Conservation (phyloP, 148 eudicot genomes). For the Heliosperma pusillum region DNA sequence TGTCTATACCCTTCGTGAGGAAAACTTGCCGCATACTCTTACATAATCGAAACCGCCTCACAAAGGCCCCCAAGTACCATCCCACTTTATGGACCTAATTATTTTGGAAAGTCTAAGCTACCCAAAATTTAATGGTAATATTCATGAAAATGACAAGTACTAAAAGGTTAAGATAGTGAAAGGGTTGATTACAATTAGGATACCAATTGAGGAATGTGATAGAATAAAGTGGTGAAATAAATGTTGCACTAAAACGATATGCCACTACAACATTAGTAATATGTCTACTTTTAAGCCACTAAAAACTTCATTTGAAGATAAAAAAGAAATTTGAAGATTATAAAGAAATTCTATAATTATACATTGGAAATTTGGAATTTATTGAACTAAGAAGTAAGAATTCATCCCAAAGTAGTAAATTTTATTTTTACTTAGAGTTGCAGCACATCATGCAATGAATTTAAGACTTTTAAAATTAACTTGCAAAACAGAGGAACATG, state of each 20-base stretch:
- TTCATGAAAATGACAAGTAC: conserved; percentile 14
- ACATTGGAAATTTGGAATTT: neutral
- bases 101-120: conserved; percentile 6
- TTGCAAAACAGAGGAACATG: neutral
- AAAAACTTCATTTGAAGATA: neutral
- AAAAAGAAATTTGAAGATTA: neutral
- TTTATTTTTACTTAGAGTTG: neutral
- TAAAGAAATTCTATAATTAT: neutral
- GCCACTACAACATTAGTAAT: conserved; percentile 4
- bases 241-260: conserved; percentile 16
- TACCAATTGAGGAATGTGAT: conserved; percentile 8
- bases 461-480: neutral
- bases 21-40: too few relatives aligned
- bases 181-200: conserved; percentile 3
- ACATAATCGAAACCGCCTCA: neutral
- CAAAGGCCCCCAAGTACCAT: neutral
- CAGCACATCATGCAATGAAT: conserved; percentile 14
- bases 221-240: conserved; percentile 7
- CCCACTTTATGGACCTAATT: conserved; percentile 5
- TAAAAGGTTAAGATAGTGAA: conserved; percentile 12
- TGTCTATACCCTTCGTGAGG: neutral
- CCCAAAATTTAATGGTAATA: neutral
- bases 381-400: conserved; percentile 3
- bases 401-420: neutral
- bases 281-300: neutral